Evolutionary conservation across 139 green algal species (phyloP).

Genomic region (Dunaliella sp.): DNA sequence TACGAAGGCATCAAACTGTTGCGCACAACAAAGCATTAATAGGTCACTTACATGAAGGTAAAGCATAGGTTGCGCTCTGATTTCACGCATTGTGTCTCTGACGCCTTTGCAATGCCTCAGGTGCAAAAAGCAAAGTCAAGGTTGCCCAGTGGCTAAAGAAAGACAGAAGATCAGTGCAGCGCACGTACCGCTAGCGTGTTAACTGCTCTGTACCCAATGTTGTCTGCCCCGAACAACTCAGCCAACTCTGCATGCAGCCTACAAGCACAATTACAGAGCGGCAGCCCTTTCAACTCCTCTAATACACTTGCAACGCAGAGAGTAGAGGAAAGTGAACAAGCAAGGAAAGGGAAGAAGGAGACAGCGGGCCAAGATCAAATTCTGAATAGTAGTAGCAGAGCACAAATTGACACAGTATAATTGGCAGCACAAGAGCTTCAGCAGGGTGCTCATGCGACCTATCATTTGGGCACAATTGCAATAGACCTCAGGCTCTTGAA

Average conservation of each 20-base stretch:
- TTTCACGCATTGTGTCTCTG: no score
- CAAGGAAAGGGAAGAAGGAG: neutral
- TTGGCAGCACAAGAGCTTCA: neutral
- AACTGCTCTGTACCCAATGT: conserved; percentile 59
- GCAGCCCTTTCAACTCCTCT: conserved; percentile 78
- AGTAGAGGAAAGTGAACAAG: neutral
- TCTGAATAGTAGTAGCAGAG: no score
- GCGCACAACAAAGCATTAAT: neutral
- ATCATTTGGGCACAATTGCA: neutral
- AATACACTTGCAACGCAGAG: conserved; percentile 69
- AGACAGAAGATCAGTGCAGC: neutral
- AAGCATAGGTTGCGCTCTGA: neutral
- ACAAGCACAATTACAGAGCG: conserved; percentile 44
- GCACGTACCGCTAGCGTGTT: conserved; percentile 25
- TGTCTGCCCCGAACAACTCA: conserved; percentile 31
- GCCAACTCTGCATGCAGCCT: conserved; percentile 66
- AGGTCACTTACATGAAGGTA: neutral
- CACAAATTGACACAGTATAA: no score
- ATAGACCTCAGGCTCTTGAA: no score
- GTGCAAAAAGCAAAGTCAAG: neutral
- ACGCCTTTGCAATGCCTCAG: no score
- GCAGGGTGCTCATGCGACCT: neutral
- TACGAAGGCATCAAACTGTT: neutral
- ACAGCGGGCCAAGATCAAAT: no score
- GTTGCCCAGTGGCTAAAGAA: neutral